Evolutionary conservation across 2,329 filamentous ascomycete genomes (phyloP), one percentile per base, ranked within the genome.

Genomic region (Esteya vermicola): DNA sequence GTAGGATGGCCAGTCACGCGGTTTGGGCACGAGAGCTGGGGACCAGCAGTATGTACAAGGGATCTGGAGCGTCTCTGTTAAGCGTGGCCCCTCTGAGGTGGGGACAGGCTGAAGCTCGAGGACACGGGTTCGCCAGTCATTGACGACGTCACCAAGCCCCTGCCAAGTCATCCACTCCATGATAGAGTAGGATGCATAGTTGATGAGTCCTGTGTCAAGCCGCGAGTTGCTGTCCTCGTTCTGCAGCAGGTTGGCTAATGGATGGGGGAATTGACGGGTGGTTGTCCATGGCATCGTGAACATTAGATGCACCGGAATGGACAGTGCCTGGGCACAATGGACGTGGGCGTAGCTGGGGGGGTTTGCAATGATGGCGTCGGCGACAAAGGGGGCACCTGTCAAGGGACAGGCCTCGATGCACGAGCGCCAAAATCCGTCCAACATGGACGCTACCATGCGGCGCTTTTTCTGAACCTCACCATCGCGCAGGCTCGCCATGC

Each of bases 231-330:
- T 19, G 16, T 19, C n/a, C 6, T 19, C n/a, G 14, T 19, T 32
- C n/a, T 21, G 76, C 46, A 83, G 72, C 42, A 93, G 78, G 47
- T 91, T 89, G 0, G 85, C 85, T 20, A 94, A 64, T 0, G 86
- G 86, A 51, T 94, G 86, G 1, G 85, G 83, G 48, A 93, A 93
- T 0, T 81, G 74, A 53, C 84, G 77, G 0, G 86, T 93, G 0
- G 85, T 80, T 1, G 83, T 83, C 80, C 85, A 93, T 0, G 86
- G 86, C 85, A 94, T 93, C 2, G 86, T 94, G 59, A 93, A 94
- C 82, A 93, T 93, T 57, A 93, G 75, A 50, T 86, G 81, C 9
- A 85, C 53, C 0, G 81, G 81, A 36, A 85, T 75, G 0, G 79
- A 81, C 50, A 85, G 58, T 56, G 81, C 82, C 57, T 86, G 79